Evolutionary conservation across 2,329 filamentous ascomycete species (phyloP), one percentile per base, ranked within the genome.

Genomic region (Penicillium sp.): DNA sequence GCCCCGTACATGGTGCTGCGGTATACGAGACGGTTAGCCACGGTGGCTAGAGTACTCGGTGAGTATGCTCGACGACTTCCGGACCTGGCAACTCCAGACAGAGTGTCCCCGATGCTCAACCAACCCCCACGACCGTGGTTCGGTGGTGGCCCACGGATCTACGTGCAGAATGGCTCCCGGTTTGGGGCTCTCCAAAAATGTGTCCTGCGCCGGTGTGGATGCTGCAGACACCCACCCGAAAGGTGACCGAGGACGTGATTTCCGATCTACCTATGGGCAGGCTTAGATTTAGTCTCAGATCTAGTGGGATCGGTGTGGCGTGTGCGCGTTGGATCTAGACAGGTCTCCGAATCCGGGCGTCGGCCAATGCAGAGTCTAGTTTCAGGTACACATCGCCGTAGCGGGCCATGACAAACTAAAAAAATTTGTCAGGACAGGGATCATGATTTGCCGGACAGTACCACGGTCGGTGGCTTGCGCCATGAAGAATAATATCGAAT

Each of bases 321-420:
- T 47, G 35, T 51, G 48, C 35, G 16, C 40, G 41, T 28, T 46
- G 39, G 40, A 47, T 52, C 54, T 50, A 50, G 46, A 46, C 25
- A 47, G 36, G 35, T 22, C 46, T 31, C 38, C 43, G 40, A 53
- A 6, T 6, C 49, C n/a, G 35, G 27, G 30, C 11, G 11, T 30
- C 5, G 14, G 30, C 28, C 43, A 41, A 16, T 40, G 33, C 11
- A 10, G 33, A 11, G 16, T 36, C 2, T 20, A 13, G 16, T 38
- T 38, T 38, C 35, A 38, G 35, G 35, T 38, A 38, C 35, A 38
- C 5, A 13, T 7, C 16, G 16, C 33, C 9, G 16, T 13, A 18
- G 10, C 16, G 13, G 9, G n/a, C n/a, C 14, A 14, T 36, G 33
- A 36, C 18, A 20, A 20, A 13, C 35, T 38, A 38, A 13, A 9